Base-by-base conservation (phyloP, 179 eudicot species). In the Nepenthes alata region DNA sequence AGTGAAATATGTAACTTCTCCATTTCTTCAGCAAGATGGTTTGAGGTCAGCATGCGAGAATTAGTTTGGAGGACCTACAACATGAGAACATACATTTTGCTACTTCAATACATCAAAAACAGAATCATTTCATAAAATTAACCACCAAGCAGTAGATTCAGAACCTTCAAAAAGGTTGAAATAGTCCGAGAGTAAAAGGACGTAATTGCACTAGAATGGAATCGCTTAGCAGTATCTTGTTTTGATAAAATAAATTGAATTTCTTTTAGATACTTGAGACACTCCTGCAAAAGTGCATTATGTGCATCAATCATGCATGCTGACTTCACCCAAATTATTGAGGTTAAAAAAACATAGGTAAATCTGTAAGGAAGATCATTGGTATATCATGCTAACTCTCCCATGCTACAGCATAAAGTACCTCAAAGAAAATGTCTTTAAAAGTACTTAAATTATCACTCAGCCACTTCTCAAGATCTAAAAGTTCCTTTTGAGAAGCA, bases 381-480 rank as follows among this genome's bases (percentile, higher is more conserved):
- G 45, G 6, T 4, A 41, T 41, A 7, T 41, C 45, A 41, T 41
- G 45, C 45, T 41, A 41, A 7, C 45, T 4, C 8, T 39, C 45
- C 25, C 25, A 16, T 39, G 7, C 45, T 39, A 39, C 45, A 39
- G 45, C 45, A 39, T 39, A 35, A 70, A 63, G 59, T 75, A 93
- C 98, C 98, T 86, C 86, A 57, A 78, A 67, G 72, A 83, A 87
- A 55, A 62, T 53, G 37, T 89, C 84, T 75, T 72, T 82, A 66
- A 67, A 74, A 45, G 78, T 70, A 67, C 65, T 64, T 47, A 89
- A 67, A 58, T 76, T 83, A 65, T 78, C 77, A 67, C 74, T 78
- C 75, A 89, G 65, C 98, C 98, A 93, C 55, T 72, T 83, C 80
- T 89, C 96, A 59, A 93, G 77, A 76, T 93, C 96, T 55, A 93